Percentiles rank a stretch among this genome's conserved stretches.
phyloP scores from a whole-genome alignment of 495 filamentous ascomycete genomes.

The Penicillium cosmopolitanum region DNA sequence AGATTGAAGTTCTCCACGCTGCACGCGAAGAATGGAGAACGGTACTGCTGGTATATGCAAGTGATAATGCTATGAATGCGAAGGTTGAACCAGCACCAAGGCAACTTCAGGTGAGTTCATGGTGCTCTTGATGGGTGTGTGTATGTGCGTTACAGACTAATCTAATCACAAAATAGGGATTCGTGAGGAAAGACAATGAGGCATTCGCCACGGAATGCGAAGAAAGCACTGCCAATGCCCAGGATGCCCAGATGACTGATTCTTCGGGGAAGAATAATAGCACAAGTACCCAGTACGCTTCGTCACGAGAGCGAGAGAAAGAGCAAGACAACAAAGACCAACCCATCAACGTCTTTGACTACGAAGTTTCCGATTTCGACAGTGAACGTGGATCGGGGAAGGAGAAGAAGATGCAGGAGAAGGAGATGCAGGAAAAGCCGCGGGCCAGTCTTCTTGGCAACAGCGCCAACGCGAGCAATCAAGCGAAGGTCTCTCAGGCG shows the following conservation, averaged over 20 bases:
- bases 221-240: constrained; percentile 18
- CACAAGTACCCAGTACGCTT: neutral
- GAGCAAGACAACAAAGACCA: constrained; percentile 1
- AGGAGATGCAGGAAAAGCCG: constrained; percentile 44
- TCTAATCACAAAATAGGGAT: constrained; percentile 38
- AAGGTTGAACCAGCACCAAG: constrained; percentile 36
- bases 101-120: constrained; percentile 44
- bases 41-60: constrained; percentile 57
- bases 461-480: constrained; percentile 5
- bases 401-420: constrained; percentile 49
- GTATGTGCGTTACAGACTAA: neutral
- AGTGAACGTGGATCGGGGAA: constrained; percentile 30
- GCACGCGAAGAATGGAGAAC: constrained; percentile 53
- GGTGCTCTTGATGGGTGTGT: neutral
- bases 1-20: constrained; percentile 55
- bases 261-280: constrained; percentile 4
- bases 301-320: neutral
- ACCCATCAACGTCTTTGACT: constrained; percentile 47
- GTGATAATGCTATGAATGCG: constrained; percentile 43
- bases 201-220: constrained; percentile 48
- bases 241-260: constrained; percentile 1
- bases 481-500: neutral
- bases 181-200: constrained; percentile 52
- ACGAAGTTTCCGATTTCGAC: constrained; percentile 44
- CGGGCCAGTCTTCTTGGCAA: constrained; percentile 30